Evolutionary conservation across 2,329 filamentous ascomycete genomes (phyloP).

Genomic region (Nemania sp.): DNA sequence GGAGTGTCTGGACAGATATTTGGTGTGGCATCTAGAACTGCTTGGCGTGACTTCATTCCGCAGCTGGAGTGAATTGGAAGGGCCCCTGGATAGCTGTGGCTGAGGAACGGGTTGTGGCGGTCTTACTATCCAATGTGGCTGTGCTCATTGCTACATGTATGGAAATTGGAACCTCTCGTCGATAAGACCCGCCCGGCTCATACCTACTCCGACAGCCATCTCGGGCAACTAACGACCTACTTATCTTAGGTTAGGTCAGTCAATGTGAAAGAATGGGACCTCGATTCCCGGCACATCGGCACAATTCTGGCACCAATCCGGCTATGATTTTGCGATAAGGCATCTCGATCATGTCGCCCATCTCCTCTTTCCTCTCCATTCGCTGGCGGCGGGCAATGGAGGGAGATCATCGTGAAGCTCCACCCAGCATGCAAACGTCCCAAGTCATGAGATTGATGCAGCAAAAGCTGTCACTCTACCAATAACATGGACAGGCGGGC

Average conservation of each 20-base stretch:
- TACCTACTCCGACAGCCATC: not conserved
- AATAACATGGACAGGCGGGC: too few relatives aligned
- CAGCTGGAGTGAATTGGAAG: too few relatives aligned
- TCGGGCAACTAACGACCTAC: not conserved
- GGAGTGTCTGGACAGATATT: too few relatives aligned
- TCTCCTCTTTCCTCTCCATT: not conserved
- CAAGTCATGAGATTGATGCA: not conserved
- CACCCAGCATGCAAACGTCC: not conserved
- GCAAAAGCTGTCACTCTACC: too few relatives aligned
- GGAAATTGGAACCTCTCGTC: too few relatives aligned
- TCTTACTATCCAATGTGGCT: too few relatives aligned
- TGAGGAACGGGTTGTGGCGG: not conserved
- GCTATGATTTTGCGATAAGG: not conserved
- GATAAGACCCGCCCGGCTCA: too few relatives aligned
- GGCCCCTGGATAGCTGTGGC: too few relatives aligned
- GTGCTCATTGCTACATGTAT: too few relatives aligned
- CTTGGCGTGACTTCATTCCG: slow-evolving; percentile 22
- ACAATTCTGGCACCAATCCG: not conserved
- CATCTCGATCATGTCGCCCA: not conserved
- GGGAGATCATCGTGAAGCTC: not conserved
- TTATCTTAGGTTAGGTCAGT: not conserved
- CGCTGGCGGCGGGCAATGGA: not conserved
- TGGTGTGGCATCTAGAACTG: slow-evolving; percentile 6
- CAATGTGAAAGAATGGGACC: not conserved
- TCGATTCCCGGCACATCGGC: not conserved